phyloP scores from a whole-genome alignment of 139 green algal genomes.

The Micractinium conductrix region DNA sequence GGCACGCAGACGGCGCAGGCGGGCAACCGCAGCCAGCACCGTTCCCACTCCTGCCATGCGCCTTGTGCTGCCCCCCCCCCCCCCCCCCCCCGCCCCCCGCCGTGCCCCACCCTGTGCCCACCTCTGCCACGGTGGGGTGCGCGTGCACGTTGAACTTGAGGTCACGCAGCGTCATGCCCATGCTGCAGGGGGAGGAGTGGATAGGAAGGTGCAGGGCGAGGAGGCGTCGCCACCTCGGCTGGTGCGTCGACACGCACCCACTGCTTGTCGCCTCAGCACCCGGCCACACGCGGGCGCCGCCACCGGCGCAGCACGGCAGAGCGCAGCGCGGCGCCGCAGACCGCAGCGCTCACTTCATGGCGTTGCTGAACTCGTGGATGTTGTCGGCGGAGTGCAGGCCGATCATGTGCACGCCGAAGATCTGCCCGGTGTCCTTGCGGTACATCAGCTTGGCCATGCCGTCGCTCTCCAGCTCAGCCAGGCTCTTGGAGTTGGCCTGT shows the following conservation, averaged over 20 bases:
- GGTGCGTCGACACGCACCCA: too few relatives aligned
- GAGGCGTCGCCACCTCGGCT: too few relatives aligned
- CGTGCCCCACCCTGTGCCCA: not conserved
- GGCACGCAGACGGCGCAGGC: not conserved
- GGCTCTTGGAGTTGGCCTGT: slow-evolving; percentile 92
- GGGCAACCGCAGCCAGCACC: not conserved
- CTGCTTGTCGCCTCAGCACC: too few relatives aligned
- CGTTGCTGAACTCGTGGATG: slow-evolving; percentile 99
- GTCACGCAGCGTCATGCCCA: slow-evolving; percentile 69
- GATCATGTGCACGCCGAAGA: slow-evolving; percentile 95
- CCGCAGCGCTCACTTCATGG: too few relatives aligned
- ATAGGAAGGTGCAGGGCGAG: too few relatives aligned
- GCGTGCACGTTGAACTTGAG: slow-evolving; percentile 99
- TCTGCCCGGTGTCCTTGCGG: slow-evolving; percentile 93
- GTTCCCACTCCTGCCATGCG: not conserved
- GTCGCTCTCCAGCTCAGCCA: slow-evolving; percentile 97
- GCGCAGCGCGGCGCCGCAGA: too few relatives aligned
- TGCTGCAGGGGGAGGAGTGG: too few relatives aligned
- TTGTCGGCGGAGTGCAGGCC: slow-evolving; percentile 98
- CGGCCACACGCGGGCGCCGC: too few relatives aligned
- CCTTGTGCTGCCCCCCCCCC: not conserved
- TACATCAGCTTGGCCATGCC: slow-evolving; percentile 99
- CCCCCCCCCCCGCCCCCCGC: not conserved
- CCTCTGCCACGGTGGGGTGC: slow-evolving; percentile 97
- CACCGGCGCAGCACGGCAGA: too few relatives aligned